phyloP scores from a whole-genome alignment of 495 filamentous ascomycete genomes.

The Trichocladium uniseriatum region DNA sequence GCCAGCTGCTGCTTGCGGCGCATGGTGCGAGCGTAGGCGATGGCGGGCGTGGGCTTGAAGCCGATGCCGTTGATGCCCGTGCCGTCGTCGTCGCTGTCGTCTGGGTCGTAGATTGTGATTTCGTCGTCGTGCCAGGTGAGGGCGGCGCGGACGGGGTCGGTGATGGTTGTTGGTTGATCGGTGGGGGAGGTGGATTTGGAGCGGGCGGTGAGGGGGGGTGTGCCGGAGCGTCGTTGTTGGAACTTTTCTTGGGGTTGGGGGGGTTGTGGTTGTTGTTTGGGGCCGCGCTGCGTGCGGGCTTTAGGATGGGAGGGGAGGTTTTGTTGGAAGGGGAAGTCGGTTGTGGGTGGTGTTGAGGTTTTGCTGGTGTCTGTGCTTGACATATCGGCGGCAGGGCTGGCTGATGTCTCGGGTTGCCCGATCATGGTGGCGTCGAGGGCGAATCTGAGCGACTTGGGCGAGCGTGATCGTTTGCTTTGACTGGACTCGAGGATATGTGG shows the following conservation, averaged over 20 bases:
- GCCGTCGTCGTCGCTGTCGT: conserved; percentile 66
- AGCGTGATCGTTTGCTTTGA: background rate
- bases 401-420: conserved; percentile 19
- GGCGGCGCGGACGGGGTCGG: conserved; percentile 44
- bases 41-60: conserved; percentile 77
- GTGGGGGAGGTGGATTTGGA: background rate
- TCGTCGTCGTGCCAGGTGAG: conserved; percentile 79
- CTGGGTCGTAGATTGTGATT: conserved; percentile 71
- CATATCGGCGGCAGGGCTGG: conserved; percentile 3
- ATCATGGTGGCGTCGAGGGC: conserved; percentile 25
- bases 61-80: conserved; percentile 85
- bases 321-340: too few species aligned
- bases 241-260: conserved; percentile 24
- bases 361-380: background rate
- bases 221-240: conserved; percentile 30
- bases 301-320: too few species aligned
- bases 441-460: conserved; percentile 8
- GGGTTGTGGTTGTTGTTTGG: too few species aligned
- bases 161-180: conserved; percentile 21
- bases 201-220: conserved; percentile 26
- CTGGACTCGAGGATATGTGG: background rate
- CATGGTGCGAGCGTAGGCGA: conserved; percentile 66
- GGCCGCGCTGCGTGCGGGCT: too few species aligned
- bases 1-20: conserved; percentile 71
- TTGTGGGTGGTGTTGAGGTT: conserved; percentile 10